Conservation (phyloP, 768 basidiomycete species). For the Symmetrospora coprosmae region DNA sequence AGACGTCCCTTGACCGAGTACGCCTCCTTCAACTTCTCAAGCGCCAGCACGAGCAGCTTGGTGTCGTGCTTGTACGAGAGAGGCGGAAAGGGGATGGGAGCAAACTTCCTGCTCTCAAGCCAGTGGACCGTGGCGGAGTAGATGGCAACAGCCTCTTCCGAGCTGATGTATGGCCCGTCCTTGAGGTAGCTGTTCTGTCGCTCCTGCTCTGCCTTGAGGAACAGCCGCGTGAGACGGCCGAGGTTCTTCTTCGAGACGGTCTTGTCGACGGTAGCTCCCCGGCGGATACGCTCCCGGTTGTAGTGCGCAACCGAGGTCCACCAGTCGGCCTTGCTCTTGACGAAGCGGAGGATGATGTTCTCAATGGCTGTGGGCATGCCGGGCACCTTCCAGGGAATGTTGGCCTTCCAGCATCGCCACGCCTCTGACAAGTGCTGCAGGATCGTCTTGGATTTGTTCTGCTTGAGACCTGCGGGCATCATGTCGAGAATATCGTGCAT, state of each 20-base stretch:
- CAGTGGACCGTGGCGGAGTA: slow-evolving; percentile 98
- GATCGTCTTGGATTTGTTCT: slow-evolving; percentile 99
- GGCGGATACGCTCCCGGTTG: slow-evolving; percentile 90
- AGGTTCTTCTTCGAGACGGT: slow-evolving; percentile 99
- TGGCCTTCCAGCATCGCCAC: slow-evolving; percentile 65
- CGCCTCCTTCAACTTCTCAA: slow-evolving; percentile 97
- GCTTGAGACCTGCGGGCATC: slow-evolving; percentile 99
- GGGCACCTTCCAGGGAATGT: slow-evolving; percentile 97
- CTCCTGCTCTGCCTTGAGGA: slow-evolving; percentile 97
- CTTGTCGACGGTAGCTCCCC: slow-evolving; percentile 94
- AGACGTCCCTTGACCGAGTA: slow-evolving; percentile 95
- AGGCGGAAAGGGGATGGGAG: slow-evolving; percentile 98
- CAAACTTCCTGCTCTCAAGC: slow-evolving; percentile 94
- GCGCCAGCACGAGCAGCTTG: slow-evolving; percentile 83
- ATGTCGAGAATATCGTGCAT: slow-evolving; percentile 99
- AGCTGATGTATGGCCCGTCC: slow-evolving; percentile 97
- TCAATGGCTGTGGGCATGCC: slow-evolving; percentile 99
- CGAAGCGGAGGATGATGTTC: slow-evolving; percentile 95
- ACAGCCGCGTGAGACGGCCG: slow-evolving; percentile 89
- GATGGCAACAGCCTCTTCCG: slow-evolving; percentile 96
- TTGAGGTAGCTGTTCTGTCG: slow-evolving; percentile 96
- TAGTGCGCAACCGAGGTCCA: slow-evolving; percentile 98
- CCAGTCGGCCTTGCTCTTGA: slow-evolving; percentile 99
- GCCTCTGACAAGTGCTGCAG: slow-evolving; percentile 95
- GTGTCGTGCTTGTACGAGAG: slow-evolving; percentile 99